Conservation (phyloP, 2,329 filamentous ascomycete species). For the Tolypocladium tropicale region DNA sequence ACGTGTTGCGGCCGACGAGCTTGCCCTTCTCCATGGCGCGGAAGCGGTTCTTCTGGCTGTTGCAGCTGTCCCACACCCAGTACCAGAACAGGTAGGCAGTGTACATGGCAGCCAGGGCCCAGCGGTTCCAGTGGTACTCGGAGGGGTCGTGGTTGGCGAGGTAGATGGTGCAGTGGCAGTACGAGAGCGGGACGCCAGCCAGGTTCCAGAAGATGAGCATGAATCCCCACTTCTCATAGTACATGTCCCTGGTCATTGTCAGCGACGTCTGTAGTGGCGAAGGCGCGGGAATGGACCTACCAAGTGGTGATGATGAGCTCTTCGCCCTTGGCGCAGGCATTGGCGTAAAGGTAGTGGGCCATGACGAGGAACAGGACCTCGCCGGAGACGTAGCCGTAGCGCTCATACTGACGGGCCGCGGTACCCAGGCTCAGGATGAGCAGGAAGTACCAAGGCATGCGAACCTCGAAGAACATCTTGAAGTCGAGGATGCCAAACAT, state of each 20-base stretch:
- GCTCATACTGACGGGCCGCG: conserved; percentile 73
- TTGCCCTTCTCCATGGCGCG: conserved; percentile 69
- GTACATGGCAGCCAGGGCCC: conserved; percentile 54
- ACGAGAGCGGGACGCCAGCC: conserved; percentile 79
- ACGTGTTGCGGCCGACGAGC: conserved; percentile 60
- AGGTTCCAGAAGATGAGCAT: conserved; percentile 98
- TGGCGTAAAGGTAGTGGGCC: conserved; percentile 87
- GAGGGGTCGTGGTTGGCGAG: conserved; percentile 73
- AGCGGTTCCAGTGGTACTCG: conserved; percentile 67
- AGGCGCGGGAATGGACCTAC: conserved; percentile 14
- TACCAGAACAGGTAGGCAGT: conserved; percentile 71
- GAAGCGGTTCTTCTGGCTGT: conserved; percentile 92
- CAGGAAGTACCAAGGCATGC: conserved; percentile 85
- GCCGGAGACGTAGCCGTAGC: conserved; percentile 76
- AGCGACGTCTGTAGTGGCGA: background rate
- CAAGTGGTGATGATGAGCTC: conserved; percentile 84
- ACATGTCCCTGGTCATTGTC: conserved; percentile 58
- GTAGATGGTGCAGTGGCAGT: conserved; percentile 90
- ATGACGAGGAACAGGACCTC: conserved; percentile 77
- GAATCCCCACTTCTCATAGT: conserved; percentile 94
- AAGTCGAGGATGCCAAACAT: conserved; percentile 77
- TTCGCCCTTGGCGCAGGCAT: conserved; percentile 86
- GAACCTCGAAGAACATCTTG: conserved; percentile 94
- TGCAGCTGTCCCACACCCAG: conserved; percentile 87
- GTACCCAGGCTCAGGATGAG: conserved; percentile 68